Conservation (phyloP, 2,329 filamentous ascomycete genomes). For the Nigrograna mackinnonii region DNA sequence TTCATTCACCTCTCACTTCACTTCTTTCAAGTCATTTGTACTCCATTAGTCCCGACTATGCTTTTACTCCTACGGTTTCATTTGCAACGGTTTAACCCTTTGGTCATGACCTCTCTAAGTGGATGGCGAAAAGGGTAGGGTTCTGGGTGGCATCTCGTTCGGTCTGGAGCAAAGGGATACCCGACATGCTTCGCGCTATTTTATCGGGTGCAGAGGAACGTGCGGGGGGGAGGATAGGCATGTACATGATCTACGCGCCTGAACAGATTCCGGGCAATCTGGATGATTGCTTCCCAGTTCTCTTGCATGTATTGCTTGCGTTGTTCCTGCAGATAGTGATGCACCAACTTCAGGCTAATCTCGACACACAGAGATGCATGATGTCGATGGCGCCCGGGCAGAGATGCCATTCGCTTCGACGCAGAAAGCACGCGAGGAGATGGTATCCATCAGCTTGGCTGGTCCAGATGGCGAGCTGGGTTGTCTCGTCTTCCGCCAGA, state of each 20-base stretch:
- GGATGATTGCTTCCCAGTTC: slow-evolving; percentile 16
- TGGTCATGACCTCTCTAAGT: not conserved
- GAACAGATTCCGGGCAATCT: slow-evolving; percentile 22
- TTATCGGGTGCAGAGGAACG: slow-evolving; percentile 4
- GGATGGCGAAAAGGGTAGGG: slow-evolving; percentile 2
- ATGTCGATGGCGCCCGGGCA: slow-evolving; percentile 6
- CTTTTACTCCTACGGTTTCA: not conserved
- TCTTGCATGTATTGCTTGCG: slow-evolving; percentile 17
- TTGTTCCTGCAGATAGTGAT: slow-evolving; percentile 25
- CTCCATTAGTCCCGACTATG: not conserved
- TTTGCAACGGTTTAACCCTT: not conserved
- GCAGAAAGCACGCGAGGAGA: too few relatives aligned
- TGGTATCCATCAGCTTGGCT: too few relatives aligned
- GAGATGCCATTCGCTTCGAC: not conserved
- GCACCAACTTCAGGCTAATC: slow-evolving; percentile 22
- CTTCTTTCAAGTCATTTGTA: not conserved
- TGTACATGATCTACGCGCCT: slow-evolving; percentile 4
- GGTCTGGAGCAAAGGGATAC: not conserved
- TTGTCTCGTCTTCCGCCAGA: too few relatives aligned
- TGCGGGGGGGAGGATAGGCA: slow-evolving; percentile 9
- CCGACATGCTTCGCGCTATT: not conserved
- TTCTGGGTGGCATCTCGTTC: not conserved
- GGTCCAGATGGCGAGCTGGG: too few relatives aligned
- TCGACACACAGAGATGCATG: slow-evolving; percentile 12
- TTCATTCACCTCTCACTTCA: not conserved